Base-by-base conservation (phyloP, 345 rosid genomes). In the Salix koriyanagi region DNA sequence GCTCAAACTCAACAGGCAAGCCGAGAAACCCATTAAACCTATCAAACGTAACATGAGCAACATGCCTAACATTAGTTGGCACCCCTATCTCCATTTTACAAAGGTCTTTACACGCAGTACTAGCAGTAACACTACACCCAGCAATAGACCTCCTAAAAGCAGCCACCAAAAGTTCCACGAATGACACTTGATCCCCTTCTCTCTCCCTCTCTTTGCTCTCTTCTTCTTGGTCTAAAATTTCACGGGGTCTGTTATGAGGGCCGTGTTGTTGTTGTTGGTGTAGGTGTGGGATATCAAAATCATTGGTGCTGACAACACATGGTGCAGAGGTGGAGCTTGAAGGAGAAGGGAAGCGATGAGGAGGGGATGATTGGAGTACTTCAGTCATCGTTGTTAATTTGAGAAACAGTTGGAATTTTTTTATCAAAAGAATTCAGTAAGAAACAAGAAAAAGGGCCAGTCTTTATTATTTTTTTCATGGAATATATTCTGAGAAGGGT, bases 1-100 rank as follows among this genome's bases (percentile, higher is more conserved):
- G 97, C 83, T 96, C 97, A 79, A 96, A 90, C 85, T 96, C 99
- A 85, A 91, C 94, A 69, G 99, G 99, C 83, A 96, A 88, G 68
- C 99, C 99, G 74, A 91, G 96, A 77, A 96, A 96, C 52, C 99
- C 99, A 85, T 94, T 87, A 75, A 96, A 96, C 82, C 99, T 89
- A 84, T 96, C 99, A 76, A 96, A 96, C n/a, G 98, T 96, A 37
- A 96, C 99, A 86, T 96, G 99, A 50, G 98, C 96, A 36, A 96
- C 96, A 81, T 96, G 99, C 67, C 97, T 88, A 72, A 96, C 99
- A 79, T 96, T 84, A 2, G 98, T 91, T 7, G 99, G 99, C 78
- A 88, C 82, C 56, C 98, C 98, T 87, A 96, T 96, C 87, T 96
- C 98, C 98, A 96, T 96, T 8, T 89, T 73, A 60, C 87, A 90